Base-by-base conservation (phyloP, 2,329 filamentous ascomycete species). In the Penicillium sp. region DNA sequence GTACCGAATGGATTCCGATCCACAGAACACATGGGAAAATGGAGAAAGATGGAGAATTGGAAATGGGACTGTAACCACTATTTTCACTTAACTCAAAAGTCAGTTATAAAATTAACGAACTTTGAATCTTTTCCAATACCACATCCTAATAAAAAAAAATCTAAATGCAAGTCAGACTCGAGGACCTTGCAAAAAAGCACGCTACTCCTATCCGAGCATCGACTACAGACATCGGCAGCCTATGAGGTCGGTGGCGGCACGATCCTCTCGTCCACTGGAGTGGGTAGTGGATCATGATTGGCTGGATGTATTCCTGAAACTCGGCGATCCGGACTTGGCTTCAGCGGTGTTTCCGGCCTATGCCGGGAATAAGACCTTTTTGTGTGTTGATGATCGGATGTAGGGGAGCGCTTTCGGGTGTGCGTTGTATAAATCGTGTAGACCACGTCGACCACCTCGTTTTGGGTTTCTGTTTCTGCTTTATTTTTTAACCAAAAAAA, bases 231-330 rank as follows among this genome's bases (percentile, higher is more conserved):
- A 55, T 50, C 55, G 48, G 41, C 45, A 55, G 46, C 55, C 57
- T 64, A 69, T 69, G 67, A 69, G 63, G 65, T 68, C 61, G 54
- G 67, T 69, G 67, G 67, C 65, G 66, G 48, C 55, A 31, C 47
- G 53, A 65, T 63, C 55, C 61, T 61, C 61, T 65, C 48, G 16
- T 56, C 55, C 50, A 37, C 55, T 62, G 45, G 53, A 50, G 53
- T 35, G 43, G 55, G 43, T 57, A 44, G 50, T 53, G 38, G 35
- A n/a, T 41, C 53, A 38, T 65, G 62, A 61, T 67, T 70, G 66
- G 61, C 55, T 55, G 47, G 55, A 47, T 45, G 38, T 42, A 36
- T 56, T 58, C 37, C 61, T 67, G 67, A 67, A 69, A 70, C 64
- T 65, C 44, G 64, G 54, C 58, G 63, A 67, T 65, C 62, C 64